Percentiles rank a stretch among this genome's conserved stretches.
Evolutionary conservation across 371 early-diverging fungal species (phyloP).

Genomic region (Apophysomyces sp.): DNA sequence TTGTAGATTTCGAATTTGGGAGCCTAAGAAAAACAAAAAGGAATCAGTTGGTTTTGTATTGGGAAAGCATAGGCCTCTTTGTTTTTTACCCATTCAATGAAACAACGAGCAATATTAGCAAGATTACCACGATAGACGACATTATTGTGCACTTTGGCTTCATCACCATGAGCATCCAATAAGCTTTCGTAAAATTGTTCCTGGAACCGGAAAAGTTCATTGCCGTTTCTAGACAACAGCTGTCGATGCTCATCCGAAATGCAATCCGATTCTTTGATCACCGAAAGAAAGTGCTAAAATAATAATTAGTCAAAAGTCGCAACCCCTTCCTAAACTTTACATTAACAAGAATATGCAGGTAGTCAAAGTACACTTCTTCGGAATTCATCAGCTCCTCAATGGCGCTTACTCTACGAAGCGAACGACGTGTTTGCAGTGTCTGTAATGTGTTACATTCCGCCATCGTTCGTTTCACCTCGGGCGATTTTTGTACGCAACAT

Average conservation of each 20-base stretch:
- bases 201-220: slow-evolving; percentile 24
- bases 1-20: slow-evolving; percentile 36
- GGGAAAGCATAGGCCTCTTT: background rate
- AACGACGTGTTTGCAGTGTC: background rate
- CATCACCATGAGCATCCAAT: slow-evolving; percentile 16
- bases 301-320: background rate
- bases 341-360: slow-evolving; percentile 32
- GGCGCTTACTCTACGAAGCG: slow-evolving; percentile 9
- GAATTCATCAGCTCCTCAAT: slow-evolving; percentile 40
- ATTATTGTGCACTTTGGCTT: slow-evolving; percentile 8
- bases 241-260: slow-evolving; percentile 18
- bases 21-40: slow-evolving; percentile 20
- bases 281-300: slow-evolving; percentile 29
- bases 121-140: slow-evolving; percentile 20
- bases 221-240: slow-evolving; percentile 28
- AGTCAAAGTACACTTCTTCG: slow-evolving; percentile 33
- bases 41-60: too few relatives aligned
- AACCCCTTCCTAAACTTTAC: slow-evolving; percentile 16
- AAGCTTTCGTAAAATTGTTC: slow-evolving; percentile 20
- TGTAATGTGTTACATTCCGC: background rate
- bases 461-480: background rate
- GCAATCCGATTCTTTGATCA: slow-evolving; percentile 20
- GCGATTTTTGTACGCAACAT: background rate
- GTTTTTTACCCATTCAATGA: slow-evolving; percentile 35
- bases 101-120: slow-evolving; percentile 31